Conservation (phyloP, 306 rosid species). For the Pterocarpus santalinus region DNA sequence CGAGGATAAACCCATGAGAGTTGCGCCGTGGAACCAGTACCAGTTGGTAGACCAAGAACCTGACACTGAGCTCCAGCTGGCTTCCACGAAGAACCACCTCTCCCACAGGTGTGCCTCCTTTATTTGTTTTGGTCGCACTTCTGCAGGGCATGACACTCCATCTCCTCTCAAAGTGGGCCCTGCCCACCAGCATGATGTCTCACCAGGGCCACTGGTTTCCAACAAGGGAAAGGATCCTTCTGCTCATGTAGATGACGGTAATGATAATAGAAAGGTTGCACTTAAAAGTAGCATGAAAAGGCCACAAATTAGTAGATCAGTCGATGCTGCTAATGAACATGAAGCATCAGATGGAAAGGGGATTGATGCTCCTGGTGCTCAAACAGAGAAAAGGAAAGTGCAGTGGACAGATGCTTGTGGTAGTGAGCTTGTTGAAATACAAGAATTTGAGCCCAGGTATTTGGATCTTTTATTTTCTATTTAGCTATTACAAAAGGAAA, state of each 20-base stretch:
- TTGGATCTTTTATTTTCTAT: constrained; percentile 21
- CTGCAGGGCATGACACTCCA: constrained; percentile 80
- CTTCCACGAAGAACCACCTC: constrained; percentile 79
- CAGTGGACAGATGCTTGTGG: constrained; percentile 98
- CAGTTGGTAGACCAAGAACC: constrained; percentile 95
- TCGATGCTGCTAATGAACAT: constrained; percentile 56
- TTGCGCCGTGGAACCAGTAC: constrained; percentile 98
- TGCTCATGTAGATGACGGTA: constrained; percentile 52
- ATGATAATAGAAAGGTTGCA: constrained; percentile 56
- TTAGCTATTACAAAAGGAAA: constrained; percentile 4
- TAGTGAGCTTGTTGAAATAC: constrained; percentile 81
- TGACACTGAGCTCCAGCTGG: constrained; percentile 97
- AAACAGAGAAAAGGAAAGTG: constrained; percentile 76
- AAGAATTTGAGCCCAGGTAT: constrained; percentile 98
- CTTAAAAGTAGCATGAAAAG: constrained; percentile 90
- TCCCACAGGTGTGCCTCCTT: constrained; percentile 93
- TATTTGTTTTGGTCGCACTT: constrained; percentile 93
- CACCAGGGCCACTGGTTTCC: constrained; percentile 62
- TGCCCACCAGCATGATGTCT: constrained; percentile 79
- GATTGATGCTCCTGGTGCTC: constrained; percentile 57
- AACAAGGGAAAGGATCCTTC: constrained; percentile 63
- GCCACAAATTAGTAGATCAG: constrained; percentile 53
- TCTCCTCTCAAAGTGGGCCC: constrained; percentile 94
- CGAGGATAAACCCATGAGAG: constrained; percentile 98
- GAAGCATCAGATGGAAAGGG: constrained; percentile 55